phyloP scores from a whole-genome alignment of 2,329 filamentous ascomycete species.

The Bipolaris gigantea region DNA sequence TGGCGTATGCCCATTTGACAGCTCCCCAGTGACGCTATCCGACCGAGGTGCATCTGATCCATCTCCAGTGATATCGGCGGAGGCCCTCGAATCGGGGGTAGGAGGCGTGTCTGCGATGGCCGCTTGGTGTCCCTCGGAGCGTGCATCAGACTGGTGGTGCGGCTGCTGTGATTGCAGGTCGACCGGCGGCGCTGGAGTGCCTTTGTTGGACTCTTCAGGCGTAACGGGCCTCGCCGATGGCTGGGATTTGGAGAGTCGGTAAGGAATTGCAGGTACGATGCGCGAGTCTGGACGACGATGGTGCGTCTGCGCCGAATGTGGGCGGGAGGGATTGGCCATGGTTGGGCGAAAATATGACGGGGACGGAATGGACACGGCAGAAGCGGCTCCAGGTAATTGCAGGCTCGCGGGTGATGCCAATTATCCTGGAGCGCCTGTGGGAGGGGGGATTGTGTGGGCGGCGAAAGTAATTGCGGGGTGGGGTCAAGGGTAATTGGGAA shows the following conservation, averaged over 20 bases:
- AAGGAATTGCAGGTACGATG: slow-evolving; percentile 45
- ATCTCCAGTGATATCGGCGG: slow-evolving; percentile 15
- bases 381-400: slow-evolving; percentile 50
- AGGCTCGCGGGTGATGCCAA: slow-evolving; percentile 34
- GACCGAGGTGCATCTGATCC: slow-evolving; percentile 11
- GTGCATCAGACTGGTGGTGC: slow-evolving; percentile 12
- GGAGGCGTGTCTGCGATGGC: slow-evolving; percentile 22
- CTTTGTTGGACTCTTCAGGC: slow-evolving; percentile 30
- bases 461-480: slow-evolving; percentile 15
- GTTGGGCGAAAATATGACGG: background rate
- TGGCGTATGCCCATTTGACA: slow-evolving; percentile 21
- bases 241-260: slow-evolving; percentile 35
- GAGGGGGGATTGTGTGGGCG: slow-evolving; percentile 17
- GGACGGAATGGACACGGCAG: slow-evolving; percentile 9
- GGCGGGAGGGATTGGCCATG: slow-evolving; percentile 28
- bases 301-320: slow-evolving; percentile 28
- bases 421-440: slow-evolving; percentile 48
- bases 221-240: slow-evolving; percentile 32
- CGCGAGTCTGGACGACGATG: slow-evolving; percentile 33
- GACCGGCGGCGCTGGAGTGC: slow-evolving; percentile 16
- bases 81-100: slow-evolving; percentile 36
- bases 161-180: slow-evolving; percentile 19
- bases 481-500: slow-evolving; percentile 10
- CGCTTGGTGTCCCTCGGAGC: slow-evolving; percentile 14
- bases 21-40: slow-evolving; percentile 21